These are phyloP conservation scores for Fragosphaeria purpurea DNA, from an alignment of 2,329 filamentous ascomycete genomes.

Conservation along the genomic window DNA sequence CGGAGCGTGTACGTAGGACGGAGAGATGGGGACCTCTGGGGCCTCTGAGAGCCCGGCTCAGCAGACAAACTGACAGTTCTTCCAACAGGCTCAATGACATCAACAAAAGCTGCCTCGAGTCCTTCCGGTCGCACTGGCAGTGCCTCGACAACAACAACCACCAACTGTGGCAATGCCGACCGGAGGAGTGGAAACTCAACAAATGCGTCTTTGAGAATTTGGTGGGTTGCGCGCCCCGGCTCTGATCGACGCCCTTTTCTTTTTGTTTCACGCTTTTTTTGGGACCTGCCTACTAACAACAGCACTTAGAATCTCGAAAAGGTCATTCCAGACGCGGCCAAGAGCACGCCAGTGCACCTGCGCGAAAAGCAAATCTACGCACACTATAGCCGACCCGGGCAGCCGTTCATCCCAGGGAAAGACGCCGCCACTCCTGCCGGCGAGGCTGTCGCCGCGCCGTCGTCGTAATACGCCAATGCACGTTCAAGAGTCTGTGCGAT, in stretches of 20 bases:
- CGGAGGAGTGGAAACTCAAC: conserved; percentile 80
- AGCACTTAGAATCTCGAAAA: conserved; percentile 63
- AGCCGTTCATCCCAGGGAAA: conserved; percentile 21
- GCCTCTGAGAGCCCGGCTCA: no score
- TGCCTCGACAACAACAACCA: conserved; percentile 98
- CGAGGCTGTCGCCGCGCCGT: conserved; percentile 8
- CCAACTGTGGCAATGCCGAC: conserved; percentile 90
- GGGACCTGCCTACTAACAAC: not conserved
- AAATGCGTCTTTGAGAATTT: conserved; percentile 93
- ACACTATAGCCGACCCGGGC: conserved; percentile 25
- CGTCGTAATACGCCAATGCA: conserved; percentile 12
- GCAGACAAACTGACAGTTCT: no score
- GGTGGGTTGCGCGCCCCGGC: conserved; percentile 35
- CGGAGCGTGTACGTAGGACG: conserved; percentile 74
- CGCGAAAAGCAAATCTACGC: conserved; percentile 54
- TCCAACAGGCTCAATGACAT: conserved; percentile 60
- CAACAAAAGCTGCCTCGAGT: conserved; percentile 83
- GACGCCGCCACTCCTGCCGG: conserved; percentile 6
- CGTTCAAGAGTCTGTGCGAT: no score
- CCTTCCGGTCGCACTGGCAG: conserved; percentile 91
- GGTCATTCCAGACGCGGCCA: conserved; percentile 63
- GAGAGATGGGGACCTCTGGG: no score
- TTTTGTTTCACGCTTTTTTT: not conserved
- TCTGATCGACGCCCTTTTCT: no score
- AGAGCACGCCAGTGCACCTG: conserved; percentile 64